These are phyloP conservation scores for Colletotrichum endophyticum DNA, from an alignment of 2,329 filamentous ascomycete genomes.

Conservation along the genomic window DNA sequence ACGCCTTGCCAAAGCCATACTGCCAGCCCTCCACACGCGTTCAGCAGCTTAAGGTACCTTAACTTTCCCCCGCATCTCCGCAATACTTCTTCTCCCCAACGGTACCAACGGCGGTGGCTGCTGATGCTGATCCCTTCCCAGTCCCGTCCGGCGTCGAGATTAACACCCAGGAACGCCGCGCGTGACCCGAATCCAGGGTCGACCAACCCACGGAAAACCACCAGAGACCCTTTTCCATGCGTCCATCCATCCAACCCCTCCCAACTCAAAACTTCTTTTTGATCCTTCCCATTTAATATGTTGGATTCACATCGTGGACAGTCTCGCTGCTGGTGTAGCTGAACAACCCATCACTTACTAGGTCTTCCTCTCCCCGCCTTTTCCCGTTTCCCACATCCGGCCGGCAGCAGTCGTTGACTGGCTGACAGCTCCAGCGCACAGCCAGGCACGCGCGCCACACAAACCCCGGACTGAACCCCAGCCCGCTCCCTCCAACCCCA, in stretches of 20 bases:
- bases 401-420: neutral
- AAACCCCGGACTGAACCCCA: neutral
- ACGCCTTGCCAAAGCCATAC: neutral
- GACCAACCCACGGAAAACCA: neutral
- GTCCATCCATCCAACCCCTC: neutral
- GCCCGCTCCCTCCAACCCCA: neutral
- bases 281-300: neutral
- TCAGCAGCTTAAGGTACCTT: neutral
- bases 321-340: neutral
- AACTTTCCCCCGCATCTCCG: neutral
- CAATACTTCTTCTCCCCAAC: neutral
- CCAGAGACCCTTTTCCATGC: neutral
- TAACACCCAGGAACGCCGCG: neutral
- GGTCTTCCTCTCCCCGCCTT: neutral
- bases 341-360: neutral
- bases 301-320: neutral
- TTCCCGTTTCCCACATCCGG: neutral
- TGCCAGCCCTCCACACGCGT: neutral
- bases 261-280: neutral
- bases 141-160: neutral
- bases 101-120: neutral
- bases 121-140: neutral
- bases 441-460: neutral
- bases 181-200: neutral
- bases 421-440: neutral